Evolutionary conservation across 2,329 filamentous ascomycete genomes (phyloP).

Genomic region (Cladophialophora carrionii): DNA sequence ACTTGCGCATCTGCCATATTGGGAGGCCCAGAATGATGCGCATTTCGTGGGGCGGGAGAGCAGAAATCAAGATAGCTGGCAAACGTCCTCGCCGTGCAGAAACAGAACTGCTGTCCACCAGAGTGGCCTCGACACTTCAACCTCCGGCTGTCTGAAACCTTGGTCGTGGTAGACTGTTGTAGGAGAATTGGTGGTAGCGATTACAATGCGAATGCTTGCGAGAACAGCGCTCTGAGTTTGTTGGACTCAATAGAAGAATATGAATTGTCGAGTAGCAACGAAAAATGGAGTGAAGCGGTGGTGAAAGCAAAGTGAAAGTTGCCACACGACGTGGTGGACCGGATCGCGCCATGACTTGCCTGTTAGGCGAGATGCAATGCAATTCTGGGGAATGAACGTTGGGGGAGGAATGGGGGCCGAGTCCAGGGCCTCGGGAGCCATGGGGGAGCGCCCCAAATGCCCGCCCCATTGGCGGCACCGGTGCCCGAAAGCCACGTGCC

Average conservation of each 20-base stretch:
- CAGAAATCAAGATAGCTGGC: neutral
- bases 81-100: neutral
- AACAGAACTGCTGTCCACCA: too few relatives aligned
- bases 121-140: too few relatives aligned
- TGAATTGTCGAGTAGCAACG: neutral
- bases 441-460: neutral
- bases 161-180: too few relatives aligned
- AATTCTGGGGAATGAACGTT: neutral
- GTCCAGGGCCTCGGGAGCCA: neutral
- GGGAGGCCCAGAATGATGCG: neutral
- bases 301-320: neutral
- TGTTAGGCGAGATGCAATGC: neutral
- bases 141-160: too few relatives aligned
- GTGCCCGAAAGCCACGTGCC: neutral
- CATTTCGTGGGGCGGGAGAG: neutral
- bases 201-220: too few relatives aligned
- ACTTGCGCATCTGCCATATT: constrained; percentile 6
- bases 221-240: too few relatives aligned
- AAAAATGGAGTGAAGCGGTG: neutral
- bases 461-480: too few relatives aligned
- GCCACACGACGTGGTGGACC: too few relatives aligned
- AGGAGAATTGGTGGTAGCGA: too few relatives aligned
- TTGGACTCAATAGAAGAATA: too few relatives aligned
- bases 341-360: neutral
- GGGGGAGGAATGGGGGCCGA: neutral